Evolutionary conservation across 1,284 basidiomycete species (phyloP).

Genomic region (Cryptococcus maquisensis): DNA sequence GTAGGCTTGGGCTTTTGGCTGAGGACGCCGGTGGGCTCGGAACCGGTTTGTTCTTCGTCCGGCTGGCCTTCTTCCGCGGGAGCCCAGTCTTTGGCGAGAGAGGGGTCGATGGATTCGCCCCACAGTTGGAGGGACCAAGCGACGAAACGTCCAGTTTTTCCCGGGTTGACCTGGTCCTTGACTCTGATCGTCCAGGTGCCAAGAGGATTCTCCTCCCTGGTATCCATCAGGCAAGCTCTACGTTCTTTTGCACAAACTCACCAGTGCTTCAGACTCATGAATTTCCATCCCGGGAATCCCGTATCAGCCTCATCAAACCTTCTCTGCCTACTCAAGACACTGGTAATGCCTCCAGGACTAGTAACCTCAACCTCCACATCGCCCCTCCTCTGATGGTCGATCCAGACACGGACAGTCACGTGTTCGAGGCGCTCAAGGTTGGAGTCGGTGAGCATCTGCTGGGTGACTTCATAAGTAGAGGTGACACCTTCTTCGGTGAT

Average conservation of each 20-base stretch:
- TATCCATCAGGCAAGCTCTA: constrained; percentile 9
- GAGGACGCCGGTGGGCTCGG: constrained; percentile 47
- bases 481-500: constrained; percentile 67
- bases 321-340: constrained; percentile 73
- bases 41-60: constrained; percentile 48
- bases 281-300: constrained; percentile 91
- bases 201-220: constrained; percentile 87
- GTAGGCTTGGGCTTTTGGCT: constrained; percentile 78
- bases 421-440: constrained; percentile 92
- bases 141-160: constrained; percentile 71
- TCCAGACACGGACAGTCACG: constrained; percentile 89
- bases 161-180: constrained; percentile 64
- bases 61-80: constrained; percentile 44
- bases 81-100: constrained; percentile 61
- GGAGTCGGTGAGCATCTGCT: constrained; percentile 63
- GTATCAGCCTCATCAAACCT: constrained; percentile 62
- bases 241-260: constrained; percentile 49
- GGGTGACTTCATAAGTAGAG: constrained; percentile 66
- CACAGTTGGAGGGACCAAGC: constrained; percentile 92
- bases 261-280: constrained; percentile 99
- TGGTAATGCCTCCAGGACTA: constrained; percentile 82
- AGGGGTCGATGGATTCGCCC: constrained; percentile 79
- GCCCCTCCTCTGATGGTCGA: constrained; percentile 77
- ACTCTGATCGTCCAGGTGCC: constrained; percentile 89
- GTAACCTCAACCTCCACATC: constrained; percentile 87